Evolutionary conservation across 768 basidiomycete genomes (phyloP).

Genomic region (Rhizopogon vinicolor): DNA sequence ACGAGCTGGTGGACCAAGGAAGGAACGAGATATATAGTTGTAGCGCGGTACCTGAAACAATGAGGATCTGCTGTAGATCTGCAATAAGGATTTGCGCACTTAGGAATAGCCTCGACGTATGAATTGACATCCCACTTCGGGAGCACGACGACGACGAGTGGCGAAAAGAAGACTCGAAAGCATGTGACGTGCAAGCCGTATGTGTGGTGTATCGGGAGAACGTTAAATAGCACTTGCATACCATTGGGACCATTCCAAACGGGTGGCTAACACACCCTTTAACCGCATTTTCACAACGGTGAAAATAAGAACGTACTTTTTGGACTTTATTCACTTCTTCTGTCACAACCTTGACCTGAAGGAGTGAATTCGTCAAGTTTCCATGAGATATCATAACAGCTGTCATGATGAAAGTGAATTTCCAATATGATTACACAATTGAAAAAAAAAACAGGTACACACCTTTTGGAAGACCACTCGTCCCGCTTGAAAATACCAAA

Average conservation of each 20-base stretch:
- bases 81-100: conserved; percentile 34
- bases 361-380: conserved; percentile 46
- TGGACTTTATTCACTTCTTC: conserved; percentile 29
- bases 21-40: conserved; percentile 49
- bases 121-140: conserved; percentile 54
- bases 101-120: conserved; percentile 50
- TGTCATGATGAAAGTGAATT: conserved; percentile 19
- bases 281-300: not conserved
- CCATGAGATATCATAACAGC: conserved; percentile 75
- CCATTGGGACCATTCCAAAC: conserved; percentile 37
- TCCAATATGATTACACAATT: not conserved
- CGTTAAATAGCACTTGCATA: conserved; percentile 46
- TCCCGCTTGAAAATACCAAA: conserved; percentile 74
- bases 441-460: not conserved
- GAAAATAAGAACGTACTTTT: conserved; percentile 28
- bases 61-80: not conserved
- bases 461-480: conserved; percentile 76
- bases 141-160: conserved; percentile 49
- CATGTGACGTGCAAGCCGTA: conserved; percentile 54
- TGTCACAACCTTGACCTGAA: conserved; percentile 31
- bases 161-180: conserved; percentile 44
- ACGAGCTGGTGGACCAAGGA: conserved; percentile 64
- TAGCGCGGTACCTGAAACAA: conserved; percentile 47
- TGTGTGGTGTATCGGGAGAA: conserved; percentile 65
- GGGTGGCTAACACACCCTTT: conserved; percentile 28